Conservation (phyloP, 306 rosid species). For the Sicyos edulis region DNA sequence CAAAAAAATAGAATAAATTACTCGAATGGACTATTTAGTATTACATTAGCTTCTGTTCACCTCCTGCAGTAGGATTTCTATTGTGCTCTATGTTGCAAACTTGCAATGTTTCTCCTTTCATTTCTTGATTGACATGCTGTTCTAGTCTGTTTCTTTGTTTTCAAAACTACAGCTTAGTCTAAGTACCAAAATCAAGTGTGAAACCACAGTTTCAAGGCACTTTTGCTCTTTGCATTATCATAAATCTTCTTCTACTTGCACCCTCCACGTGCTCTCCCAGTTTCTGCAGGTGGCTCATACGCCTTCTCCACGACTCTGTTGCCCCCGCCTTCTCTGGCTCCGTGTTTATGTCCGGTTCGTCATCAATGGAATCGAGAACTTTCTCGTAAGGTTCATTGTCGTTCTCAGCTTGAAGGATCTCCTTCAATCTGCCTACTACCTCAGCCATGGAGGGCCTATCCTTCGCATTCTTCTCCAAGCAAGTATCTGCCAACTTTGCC, state of each 20-base stretch:
- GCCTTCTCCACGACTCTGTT: constrained; percentile 51
- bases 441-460: constrained; percentile 65
- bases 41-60: constrained; percentile 19
- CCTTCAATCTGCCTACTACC: constrained; percentile 55
- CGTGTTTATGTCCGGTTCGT: constrained; percentile 30
- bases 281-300: constrained; percentile 78
- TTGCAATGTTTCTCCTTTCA: background rate
- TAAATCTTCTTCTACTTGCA: constrained; percentile 54
- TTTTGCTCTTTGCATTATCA: constrained; percentile 59
- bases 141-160: background rate
- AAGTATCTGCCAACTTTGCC: constrained; percentile 56
- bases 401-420: constrained; percentile 42
- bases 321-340: constrained; percentile 23
- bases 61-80: constrained; percentile 1
- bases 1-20: background rate
- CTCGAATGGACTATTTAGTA: constrained; percentile 9
- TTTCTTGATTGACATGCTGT: constrained; percentile 8
- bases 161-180: constrained; percentile 1
- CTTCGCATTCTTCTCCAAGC: constrained; percentile 57
- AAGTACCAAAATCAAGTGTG: constrained; percentile 13
- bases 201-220: constrained; percentile 25
- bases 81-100: background rate
- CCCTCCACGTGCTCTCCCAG: constrained; percentile 69
- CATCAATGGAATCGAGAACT: constrained; percentile 28
- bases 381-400: constrained; percentile 27